Conservation (phyloP, 78 protist species). For the Carpediemonas membranifera region DNA sequence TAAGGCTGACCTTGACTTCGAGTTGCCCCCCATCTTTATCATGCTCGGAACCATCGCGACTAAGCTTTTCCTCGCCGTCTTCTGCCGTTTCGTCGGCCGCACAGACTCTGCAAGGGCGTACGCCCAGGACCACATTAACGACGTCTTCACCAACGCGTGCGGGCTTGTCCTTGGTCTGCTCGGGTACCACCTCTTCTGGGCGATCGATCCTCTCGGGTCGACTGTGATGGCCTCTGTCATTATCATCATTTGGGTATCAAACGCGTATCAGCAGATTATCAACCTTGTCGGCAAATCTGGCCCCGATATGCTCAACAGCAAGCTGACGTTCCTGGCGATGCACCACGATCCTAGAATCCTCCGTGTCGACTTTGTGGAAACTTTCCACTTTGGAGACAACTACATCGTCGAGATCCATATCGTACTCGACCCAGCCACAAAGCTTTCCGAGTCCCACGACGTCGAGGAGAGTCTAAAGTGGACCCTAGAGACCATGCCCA, state of each 20-base stretch:
- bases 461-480: slow-evolving; percentile 53
- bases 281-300: slow-evolving; percentile 51
- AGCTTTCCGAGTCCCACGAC: slow-evolving; percentile 53
- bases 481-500: slow-evolving; percentile 34
- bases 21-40: slow-evolving; percentile 6
- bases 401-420: slow-evolving; percentile 55
- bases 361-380: slow-evolving; percentile 54
- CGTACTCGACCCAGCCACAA: slow-evolving; percentile 40
- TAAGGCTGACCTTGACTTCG: slow-evolving; percentile 2
- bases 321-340: slow-evolving; percentile 42
- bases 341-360: slow-evolving; percentile 18
- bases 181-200: slow-evolving; percentile 7
- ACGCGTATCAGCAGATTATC: slow-evolving; percentile 37
- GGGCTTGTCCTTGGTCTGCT: slow-evolving; percentile 49
- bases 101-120: slow-evolving; percentile 35
- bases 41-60: slow-evolving; percentile 31
- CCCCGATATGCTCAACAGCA: slow-evolving; percentile 36
- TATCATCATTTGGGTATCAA: slow-evolving; percentile 49
- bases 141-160: slow-evolving; percentile 50
- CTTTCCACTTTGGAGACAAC: slow-evolving; percentile 46
- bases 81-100: slow-evolving; percentile 32
- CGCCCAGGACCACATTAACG: slow-evolving; percentile 65
- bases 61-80: slow-evolving; percentile 44
- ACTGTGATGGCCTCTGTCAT: slow-evolving; percentile 51
- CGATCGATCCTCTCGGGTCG: slow-evolving; percentile 67